Conservation (phyloP, 805 yeast genomes). For the Komagataella kurtzmanii region DNA sequence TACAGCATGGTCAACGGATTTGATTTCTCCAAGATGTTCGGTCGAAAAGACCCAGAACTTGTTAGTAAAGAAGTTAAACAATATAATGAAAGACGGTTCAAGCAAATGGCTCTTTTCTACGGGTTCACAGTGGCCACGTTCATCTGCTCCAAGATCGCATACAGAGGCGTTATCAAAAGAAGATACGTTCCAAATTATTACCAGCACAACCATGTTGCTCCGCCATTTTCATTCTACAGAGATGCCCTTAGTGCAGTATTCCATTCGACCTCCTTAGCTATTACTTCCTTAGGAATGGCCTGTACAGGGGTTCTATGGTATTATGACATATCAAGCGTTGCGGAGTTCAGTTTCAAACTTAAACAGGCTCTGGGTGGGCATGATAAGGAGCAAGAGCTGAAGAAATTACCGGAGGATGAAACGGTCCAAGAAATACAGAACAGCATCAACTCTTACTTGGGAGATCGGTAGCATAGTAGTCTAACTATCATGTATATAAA, state of each 20-base stretch:
- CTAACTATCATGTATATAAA: neutral
- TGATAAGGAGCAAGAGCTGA: constrained; percentile 33
- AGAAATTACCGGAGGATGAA: constrained; percentile 37
- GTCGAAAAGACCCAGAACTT: constrained; percentile 13
- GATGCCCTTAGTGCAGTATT: constrained; percentile 82
- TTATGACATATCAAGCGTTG: constrained; percentile 51
- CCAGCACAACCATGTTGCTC: constrained; percentile 80
- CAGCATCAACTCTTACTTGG: constrained; percentile 10
- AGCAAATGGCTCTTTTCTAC: constrained; percentile 60
- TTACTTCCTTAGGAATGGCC: constrained; percentile 58
- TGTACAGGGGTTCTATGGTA: constrained; percentile 72
- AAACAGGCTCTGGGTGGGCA: constrained; percentile 57
- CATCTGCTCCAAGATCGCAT: constrained; percentile 59
- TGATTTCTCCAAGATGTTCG: constrained; percentile 17
- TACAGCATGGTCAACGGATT: constrained; percentile 5
- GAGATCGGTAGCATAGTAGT: neutral
- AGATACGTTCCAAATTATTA: constrained; percentile 65
- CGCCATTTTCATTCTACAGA: constrained; percentile 63
- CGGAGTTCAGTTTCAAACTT: constrained; percentile 63
- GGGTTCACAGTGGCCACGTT: constrained; percentile 64
- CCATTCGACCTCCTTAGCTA: constrained; percentile 66
- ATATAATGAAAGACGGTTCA: constrained; percentile 49
- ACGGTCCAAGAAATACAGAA: constrained; percentile 47
- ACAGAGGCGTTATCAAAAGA: constrained; percentile 59
- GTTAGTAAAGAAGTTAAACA: constrained; percentile 22